Percentiles rank a stretch among this genome's conserved stretches.
Evolutionary conservation across 2,329 filamentous ascomycete species (phyloP).

Genomic region (Colletotrichum chlorophyti): DNA sequence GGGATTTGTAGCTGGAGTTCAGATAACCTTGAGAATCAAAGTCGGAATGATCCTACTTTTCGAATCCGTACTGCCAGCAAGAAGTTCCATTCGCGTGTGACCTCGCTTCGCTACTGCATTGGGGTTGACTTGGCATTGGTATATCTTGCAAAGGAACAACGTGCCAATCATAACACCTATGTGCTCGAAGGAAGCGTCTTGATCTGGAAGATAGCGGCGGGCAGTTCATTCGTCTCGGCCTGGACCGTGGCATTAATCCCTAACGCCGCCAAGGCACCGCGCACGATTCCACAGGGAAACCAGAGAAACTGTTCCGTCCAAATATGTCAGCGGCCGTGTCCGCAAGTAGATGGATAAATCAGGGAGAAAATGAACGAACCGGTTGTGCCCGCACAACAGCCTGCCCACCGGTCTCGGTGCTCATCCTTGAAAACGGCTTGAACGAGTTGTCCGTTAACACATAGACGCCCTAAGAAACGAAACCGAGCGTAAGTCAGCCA

Average conservation of each 20-base stretch:
- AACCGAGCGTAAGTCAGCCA: not conserved
- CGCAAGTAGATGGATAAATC: not conserved
- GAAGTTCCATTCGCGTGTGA: not conserved
- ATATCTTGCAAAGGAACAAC: too few relatives aligned
- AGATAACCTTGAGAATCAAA: slow-evolving; percentile 7
- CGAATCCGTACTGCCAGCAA: not conserved
- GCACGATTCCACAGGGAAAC: slow-evolving; percentile 92
- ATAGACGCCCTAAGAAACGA: slow-evolving; percentile 76
- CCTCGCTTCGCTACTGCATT: too few relatives aligned
- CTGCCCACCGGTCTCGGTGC: slow-evolving; percentile 77
- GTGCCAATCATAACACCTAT: too few relatives aligned
- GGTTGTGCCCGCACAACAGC: slow-evolving; percentile 79
- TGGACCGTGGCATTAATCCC: slow-evolving; percentile 92
- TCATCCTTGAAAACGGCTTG: slow-evolving; percentile 88
- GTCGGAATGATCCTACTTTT: slow-evolving; percentile 1
- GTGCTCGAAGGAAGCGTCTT: slow-evolving; percentile 77
- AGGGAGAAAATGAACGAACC: too few relatives aligned
- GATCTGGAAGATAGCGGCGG: slow-evolving; percentile 93
- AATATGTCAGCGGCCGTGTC: not conserved
- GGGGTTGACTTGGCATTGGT: too few relatives aligned
- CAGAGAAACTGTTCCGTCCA: slow-evolving; percentile 77
- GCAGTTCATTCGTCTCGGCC: slow-evolving; percentile 86
- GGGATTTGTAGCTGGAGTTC: slow-evolving; percentile 15
- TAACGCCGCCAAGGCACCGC: slow-evolving; percentile 89
- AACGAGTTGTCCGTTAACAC: slow-evolving; percentile 94